A percentile compares a stretch with the other conserved stretches of the same genome.
phyloP scores from a whole-genome alignment of 768 basidiomycete genomes.

The Tulasnella sp. region DNA sequence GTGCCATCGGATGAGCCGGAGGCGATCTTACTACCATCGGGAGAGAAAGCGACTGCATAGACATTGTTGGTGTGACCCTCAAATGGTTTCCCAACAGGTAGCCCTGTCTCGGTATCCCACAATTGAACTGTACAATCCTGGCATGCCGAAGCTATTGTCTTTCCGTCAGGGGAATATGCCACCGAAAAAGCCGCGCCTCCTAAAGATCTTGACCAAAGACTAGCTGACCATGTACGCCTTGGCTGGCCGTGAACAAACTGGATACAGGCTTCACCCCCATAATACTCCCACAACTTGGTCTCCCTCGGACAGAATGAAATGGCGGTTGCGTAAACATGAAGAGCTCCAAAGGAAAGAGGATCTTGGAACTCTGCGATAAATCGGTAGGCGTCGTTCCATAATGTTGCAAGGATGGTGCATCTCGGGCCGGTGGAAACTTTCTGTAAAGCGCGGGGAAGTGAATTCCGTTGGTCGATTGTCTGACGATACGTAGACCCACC shows the following conservation, averaged over 20 bases:
- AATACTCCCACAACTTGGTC: background rate
- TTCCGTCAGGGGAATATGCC: background rate
- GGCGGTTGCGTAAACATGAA: background rate
- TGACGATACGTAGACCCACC: too few species aligned
- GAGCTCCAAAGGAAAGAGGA: background rate
- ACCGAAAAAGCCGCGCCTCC: background rate
- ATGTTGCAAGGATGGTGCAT: too few species aligned
- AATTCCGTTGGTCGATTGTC: too few species aligned
- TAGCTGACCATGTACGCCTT: background rate
- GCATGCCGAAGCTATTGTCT: background rate
- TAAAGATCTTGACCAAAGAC: background rate
- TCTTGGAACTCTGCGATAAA: too few species aligned
- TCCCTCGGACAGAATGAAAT: background rate
- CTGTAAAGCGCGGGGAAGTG: too few species aligned
- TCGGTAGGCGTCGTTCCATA: too few species aligned
- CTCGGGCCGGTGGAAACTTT: too few species aligned
- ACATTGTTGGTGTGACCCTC: background rate
- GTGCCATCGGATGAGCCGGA: background rate
- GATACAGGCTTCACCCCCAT: background rate
- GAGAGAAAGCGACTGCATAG: background rate
- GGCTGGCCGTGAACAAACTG: background rate
- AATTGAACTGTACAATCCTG: background rate
- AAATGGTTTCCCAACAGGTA: background rate
- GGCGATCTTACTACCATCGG: background rate
- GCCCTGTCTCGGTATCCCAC: background rate